Evolutionary conservation across 176 grass and related monocot species (phyloP).

Genomic region (Triticum aestivum): IWGSC_CS_RefSeq_v2.1 NC_057813.1:229062161-229062660

Average conservation of each 20-base stretch:
- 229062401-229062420: not conserved
- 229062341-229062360: not conserved
- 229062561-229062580: not conserved
- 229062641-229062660: not conserved
- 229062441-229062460: not conserved
- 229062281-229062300: constrained; percentile 95
- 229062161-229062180: constrained; percentile 81
- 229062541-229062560: not conserved
- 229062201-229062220: constrained; percentile 76
- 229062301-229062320: constrained; percentile 51
- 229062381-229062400: not conserved
- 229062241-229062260: constrained; percentile 93
- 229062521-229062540: not conserved
- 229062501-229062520: not conserved
- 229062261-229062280: constrained; percentile 93
- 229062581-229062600: not conserved
- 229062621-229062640: not conserved
- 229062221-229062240: constrained; percentile 78
- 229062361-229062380: not conserved
- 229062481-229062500: not conserved
- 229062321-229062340: constrained; percentile 5
- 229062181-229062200: constrained; percentile 80
- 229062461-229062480: not conserved
- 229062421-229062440: constrained; percentile 6
- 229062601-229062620: not conserved